A percentile compares a stretch with the other conserved stretches of the same genome.
Conservation (phyloP, 1,284 basidiomycete genomes). For the Sanghuangporus weigelae region DNA sequence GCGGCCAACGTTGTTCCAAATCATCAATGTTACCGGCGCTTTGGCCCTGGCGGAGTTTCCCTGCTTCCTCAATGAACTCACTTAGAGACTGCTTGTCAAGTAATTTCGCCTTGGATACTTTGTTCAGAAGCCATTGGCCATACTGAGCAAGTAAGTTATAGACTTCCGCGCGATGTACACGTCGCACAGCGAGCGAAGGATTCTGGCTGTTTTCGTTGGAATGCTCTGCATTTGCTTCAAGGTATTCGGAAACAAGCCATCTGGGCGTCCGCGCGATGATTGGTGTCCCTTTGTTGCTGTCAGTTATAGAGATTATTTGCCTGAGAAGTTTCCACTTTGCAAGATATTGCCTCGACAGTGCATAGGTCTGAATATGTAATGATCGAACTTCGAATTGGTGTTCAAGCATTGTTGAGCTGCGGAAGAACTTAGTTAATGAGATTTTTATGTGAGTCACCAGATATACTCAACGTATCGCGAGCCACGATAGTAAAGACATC, state of each 20-base stretch:
- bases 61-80: background rate
- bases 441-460: background rate
- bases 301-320: background rate
- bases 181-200: background rate
- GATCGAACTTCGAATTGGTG: slow-evolving; percentile 1
- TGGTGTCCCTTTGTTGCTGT: background rate
- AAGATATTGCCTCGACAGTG: slow-evolving; percentile 10
- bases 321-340: slow-evolving; percentile 3
- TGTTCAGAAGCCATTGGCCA: background rate
- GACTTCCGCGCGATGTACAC: slow-evolving; percentile 11
- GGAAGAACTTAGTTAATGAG: background rate
- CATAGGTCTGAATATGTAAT: slow-evolving; percentile 2
- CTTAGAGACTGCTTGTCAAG: background rate
- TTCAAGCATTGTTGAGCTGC: background rate
- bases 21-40: background rate
- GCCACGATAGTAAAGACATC: background rate
- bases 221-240: background rate
- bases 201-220: background rate
- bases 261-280: slow-evolving; percentile 5
- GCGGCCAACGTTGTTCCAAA: slow-evolving; percentile 3
- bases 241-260: slow-evolving; percentile 11
- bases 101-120: background rate
- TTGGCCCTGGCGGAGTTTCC: background rate
- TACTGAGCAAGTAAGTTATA: slow-evolving; percentile 8
- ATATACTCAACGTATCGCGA: background rate